These are phyloP conservation scores for Alternaria gansuensis DNA, from an alignment of 2,329 filamentous ascomycete species.

Conservation along the genomic window DNA sequence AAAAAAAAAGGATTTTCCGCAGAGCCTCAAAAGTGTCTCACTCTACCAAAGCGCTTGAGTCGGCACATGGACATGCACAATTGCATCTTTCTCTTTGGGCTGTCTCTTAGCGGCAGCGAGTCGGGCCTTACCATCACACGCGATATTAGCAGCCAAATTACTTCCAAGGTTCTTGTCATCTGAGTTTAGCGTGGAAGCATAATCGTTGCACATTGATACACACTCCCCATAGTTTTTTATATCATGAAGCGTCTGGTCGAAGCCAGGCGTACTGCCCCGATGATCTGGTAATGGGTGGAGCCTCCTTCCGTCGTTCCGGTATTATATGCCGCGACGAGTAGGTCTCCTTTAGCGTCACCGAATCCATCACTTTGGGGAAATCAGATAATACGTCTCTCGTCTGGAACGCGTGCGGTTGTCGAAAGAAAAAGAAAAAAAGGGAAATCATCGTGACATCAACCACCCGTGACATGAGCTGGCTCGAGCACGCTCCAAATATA, in stretches of 20 bases:
- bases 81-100: background rate
- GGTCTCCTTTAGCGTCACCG: background rate
- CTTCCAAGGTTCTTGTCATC: slow-evolving; percentile 4
- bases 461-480: slow-evolving; percentile 1
- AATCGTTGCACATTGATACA: background rate
- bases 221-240: background rate
- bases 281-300: slow-evolving; percentile 2
- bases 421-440: background rate
- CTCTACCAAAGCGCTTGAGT: background rate
- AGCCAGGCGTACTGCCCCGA: background rate
- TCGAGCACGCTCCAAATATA: background rate
- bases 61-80: background rate
- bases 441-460: background rate
- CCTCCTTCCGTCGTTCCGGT: background rate
- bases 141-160: slow-evolving; percentile 4
- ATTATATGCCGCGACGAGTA: background rate
- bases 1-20: no score
- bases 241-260: background rate
- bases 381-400: background rate
- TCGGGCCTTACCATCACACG: slow-evolving; percentile 8
- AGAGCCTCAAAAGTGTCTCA: background rate
- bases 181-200: slow-evolving; percentile 1
- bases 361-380: background rate
- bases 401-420: background rate
- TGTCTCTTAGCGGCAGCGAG: background rate